Percentiles rank a stretch among this genome's conserved stretches.
Evolutionary conservation across 2,329 filamentous ascomycete species (phyloP).

Genomic region (Fusarium odoratissimum): DNA sequence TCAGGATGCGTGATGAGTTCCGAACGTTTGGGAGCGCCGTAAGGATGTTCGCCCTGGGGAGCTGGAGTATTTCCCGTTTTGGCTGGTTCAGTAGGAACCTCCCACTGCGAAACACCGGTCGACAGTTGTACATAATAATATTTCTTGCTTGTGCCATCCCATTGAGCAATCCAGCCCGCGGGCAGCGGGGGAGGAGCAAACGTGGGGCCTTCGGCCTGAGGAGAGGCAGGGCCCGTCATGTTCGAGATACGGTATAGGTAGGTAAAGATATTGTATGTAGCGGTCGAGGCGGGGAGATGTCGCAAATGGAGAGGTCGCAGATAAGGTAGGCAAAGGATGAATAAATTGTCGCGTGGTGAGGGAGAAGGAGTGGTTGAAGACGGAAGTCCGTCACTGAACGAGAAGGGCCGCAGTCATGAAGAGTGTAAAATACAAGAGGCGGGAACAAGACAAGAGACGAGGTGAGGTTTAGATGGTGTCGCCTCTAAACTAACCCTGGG

Average conservation of each 20-base stretch:
- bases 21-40: conserved; percentile 65
- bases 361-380: conserved; percentile 28
- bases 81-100: conserved; percentile 73
- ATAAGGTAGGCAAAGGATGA: neutral
- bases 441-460: conserved; percentile 23
- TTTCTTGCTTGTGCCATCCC: conserved; percentile 72
- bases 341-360: conserved; percentile 19
- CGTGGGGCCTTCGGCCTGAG: conserved; percentile 68
- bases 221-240: conserved; percentile 70
- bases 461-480: conserved; percentile 38
- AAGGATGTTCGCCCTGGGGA: conserved; percentile 69
- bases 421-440: conserved; percentile 20
- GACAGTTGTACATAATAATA: conserved; percentile 80
- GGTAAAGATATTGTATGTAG: conserved; percentile 14
- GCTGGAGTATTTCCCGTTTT: conserved; percentile 70
- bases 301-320: conserved; percentile 27
- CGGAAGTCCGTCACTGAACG: conserved; percentile 44
- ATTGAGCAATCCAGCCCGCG: conserved; percentile 76
- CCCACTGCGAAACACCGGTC: conserved; percentile 79
- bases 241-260: conserved; percentile 7
- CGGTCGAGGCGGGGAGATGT: conserved; percentile 27
- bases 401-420: conserved; percentile 44
- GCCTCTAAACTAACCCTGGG: conserved; percentile 37
- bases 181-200: conserved; percentile 71
- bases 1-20: conserved; percentile 72